phyloP scores from a whole-genome alignment of 257 asterid species.

The Rhazya stricta region DNA sequence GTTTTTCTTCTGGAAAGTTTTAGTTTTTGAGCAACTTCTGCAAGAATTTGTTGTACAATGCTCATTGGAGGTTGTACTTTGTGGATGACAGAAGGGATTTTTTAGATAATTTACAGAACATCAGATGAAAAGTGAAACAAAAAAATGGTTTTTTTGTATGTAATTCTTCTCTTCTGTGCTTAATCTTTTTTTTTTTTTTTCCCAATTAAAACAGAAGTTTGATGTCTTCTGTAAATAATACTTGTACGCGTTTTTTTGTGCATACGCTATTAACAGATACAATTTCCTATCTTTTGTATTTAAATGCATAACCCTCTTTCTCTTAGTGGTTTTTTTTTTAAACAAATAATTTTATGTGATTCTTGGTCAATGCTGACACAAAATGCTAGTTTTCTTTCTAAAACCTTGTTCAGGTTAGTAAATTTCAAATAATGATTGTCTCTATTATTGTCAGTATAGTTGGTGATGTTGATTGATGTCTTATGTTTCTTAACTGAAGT shows the following conservation, averaged over 20 bases:
- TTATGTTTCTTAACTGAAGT: conserved; percentile 14
- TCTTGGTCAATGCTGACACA: conserved; percentile 1
- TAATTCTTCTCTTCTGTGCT: not conserved
- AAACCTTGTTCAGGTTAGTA: conserved; percentile 6
- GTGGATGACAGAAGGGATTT: not conserved
- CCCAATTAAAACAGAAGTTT: not conserved
- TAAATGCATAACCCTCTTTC: not conserved
- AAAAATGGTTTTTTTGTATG: not conserved
- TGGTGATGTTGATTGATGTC: conserved; percentile 24
- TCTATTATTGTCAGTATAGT: not conserved
- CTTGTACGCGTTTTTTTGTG: not conserved
- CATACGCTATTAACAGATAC: not conserved
- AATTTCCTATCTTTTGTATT: not conserved
- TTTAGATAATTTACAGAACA: not conserved
- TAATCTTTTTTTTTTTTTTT: not conserved
- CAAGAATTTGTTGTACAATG: not conserved
- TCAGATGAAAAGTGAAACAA: not conserved
- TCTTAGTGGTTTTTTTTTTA: not conserved
- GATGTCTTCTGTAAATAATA: not conserved
- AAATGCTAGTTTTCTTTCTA: not conserved
- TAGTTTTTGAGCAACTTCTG: not conserved
- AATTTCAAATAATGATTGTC: conserved; percentile 4
- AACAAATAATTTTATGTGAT: not conserved
- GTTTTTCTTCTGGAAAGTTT: not conserved
- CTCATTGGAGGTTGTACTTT: not conserved